Evolutionary conservation across 148 eudicot species (phyloP), one percentile per base, ranked within the genome.

Genomic region (Cornus suecica): DNA sequence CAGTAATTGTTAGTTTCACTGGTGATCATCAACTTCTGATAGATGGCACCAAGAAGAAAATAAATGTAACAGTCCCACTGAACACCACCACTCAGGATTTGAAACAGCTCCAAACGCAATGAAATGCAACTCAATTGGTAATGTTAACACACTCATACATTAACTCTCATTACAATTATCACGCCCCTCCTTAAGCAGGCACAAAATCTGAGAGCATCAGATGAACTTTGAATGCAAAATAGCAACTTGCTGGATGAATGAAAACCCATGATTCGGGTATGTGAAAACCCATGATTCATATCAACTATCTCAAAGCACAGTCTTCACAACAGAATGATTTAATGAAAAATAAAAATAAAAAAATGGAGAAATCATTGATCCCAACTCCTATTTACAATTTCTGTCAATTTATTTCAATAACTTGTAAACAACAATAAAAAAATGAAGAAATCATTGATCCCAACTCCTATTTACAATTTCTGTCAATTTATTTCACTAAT

Each of bases 371-470:
- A 58, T 10, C 31, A 37, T 41, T 68, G 31, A 62, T 2, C 30
- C 32, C 63, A 58, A 74, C 48, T 42, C 68, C n/a, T 31, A 74
- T 42, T 65, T 68, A 73, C 77, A 34, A 30, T 42, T 42, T 34
- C 11, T 16, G 72, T 23, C 58, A 48, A 24, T n/a, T 25, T 34
- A 61, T 74, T 65, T 65, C 70, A 29, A 62, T 30, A 48, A 69
- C 27, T 51, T 27, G 25, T 10, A n/a, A n/a, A n/a, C n/a, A n/a
- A n/a, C n/a, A n/a, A n/a, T n/a, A n/a, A n/a, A n/a, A 65, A 32
- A 37, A 66, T 37, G 37, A 37, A 73, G 8, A 24, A 68, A 58
- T 10, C 31, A 37, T 41, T 68, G 31, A 62, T 2, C 30, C 32
- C 63, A 58, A 74, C 48, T 42, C 68, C n/a, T 31, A 74, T 42